Conservation (phyloP, 805 yeast species). For the Candida maris region DNA sequence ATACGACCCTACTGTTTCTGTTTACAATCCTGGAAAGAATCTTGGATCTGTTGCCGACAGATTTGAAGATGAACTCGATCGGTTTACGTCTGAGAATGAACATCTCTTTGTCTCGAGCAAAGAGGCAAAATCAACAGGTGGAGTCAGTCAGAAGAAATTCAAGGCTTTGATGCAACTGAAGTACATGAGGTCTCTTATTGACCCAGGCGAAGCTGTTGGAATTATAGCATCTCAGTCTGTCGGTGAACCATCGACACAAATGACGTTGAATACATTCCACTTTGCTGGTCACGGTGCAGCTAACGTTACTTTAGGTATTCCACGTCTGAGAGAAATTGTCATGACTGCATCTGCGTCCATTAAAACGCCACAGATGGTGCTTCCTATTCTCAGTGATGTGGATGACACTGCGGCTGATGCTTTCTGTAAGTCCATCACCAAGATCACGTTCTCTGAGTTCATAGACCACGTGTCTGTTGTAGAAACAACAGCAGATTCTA, state of each 20-base stretch:
- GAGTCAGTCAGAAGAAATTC: slow-evolving; percentile 75
- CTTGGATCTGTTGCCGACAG: slow-evolving; percentile 91
- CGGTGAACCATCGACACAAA: slow-evolving; percentile 99
- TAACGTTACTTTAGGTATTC: slow-evolving; percentile 98
- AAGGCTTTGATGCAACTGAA: slow-evolving; percentile 96
- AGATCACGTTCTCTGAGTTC: slow-evolving; percentile 81
- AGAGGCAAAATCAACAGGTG: slow-evolving; percentile 43
- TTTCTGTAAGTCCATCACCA: slow-evolving; percentile 86
- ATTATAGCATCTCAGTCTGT: slow-evolving; percentile 96
- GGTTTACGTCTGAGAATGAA: slow-evolving; percentile 55
- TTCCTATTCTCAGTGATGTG: slow-evolving; percentile 80
- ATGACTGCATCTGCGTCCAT: slow-evolving; percentile 97
- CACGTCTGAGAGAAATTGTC: slow-evolving; percentile 99
- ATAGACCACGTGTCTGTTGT: slow-evolving; percentile 80
- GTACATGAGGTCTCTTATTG: slow-evolving; percentile 90
- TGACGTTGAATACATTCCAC: slow-evolving; percentile 96
- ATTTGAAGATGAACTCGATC: slow-evolving; percentile 78
- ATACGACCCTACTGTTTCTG: slow-evolving; percentile 85
- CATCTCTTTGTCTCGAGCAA: slow-evolving; percentile 53
- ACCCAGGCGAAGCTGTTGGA: slow-evolving; percentile 98
- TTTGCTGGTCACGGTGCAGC: slow-evolving; percentile 99
- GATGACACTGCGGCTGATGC: slow-evolving; percentile 84
- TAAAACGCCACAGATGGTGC: slow-evolving; percentile 98
- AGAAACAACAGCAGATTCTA: slow-evolving; percentile 73
- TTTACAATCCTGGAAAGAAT: slow-evolving; percentile 83